phyloP scores from a whole-genome alignment of 2,329 filamentous ascomycete genomes.

The Trichoderma endophyticum region DNA sequence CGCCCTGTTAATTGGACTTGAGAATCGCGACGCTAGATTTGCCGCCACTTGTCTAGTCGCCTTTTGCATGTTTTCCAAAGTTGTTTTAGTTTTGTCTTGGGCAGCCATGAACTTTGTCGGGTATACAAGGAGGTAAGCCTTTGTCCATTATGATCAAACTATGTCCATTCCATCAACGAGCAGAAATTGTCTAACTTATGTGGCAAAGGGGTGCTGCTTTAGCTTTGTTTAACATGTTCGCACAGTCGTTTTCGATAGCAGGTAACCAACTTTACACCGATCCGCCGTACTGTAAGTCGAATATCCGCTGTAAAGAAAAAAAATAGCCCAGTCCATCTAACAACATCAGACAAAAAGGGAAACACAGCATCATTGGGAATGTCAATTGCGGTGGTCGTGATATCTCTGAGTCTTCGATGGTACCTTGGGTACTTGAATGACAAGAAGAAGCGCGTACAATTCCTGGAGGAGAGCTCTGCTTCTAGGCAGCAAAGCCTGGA shows the following conservation, averaged over 20 bases:
- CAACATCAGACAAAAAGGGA: background rate
- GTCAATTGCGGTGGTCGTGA: background rate
- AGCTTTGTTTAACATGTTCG: background rate
- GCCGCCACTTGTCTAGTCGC: background rate
- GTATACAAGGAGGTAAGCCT: background rate
- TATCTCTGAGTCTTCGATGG: background rate
- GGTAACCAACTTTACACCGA: background rate
- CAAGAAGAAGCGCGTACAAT: background rate
- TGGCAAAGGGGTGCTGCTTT: background rate
- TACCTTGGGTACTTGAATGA: background rate
- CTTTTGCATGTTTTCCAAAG: background rate
- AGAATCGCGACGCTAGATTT: background rate
- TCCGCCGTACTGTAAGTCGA: background rate
- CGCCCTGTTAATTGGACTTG: background rate
- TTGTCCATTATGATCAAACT: background rate
- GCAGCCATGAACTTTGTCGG: background rate
- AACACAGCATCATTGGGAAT: background rate
- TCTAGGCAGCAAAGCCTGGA: background rate
- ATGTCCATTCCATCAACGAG: background rate
- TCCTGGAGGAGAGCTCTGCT: background rate
- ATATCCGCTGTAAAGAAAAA: background rate
- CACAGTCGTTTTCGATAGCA: background rate
- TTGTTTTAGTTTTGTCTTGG: background rate
- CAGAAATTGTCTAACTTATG: background rate
- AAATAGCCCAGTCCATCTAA: background rate